Conservation (phyloP, 2,329 filamentous ascomycete species). For the Aureobasidium sp. region DNA sequence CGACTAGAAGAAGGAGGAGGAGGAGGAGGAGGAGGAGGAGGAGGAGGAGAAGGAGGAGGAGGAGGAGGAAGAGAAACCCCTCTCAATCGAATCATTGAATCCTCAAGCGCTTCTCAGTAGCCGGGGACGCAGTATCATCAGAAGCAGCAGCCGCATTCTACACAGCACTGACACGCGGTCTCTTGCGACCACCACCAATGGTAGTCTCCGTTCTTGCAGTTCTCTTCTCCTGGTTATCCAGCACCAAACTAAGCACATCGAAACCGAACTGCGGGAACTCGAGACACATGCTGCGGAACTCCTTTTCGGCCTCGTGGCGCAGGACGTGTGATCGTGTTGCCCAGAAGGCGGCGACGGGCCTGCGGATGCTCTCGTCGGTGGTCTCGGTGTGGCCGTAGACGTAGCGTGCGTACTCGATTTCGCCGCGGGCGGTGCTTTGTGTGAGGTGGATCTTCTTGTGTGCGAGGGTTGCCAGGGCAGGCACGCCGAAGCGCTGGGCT, state of each 20-base stretch:
- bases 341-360: conserved; percentile 86
- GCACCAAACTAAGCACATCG: conserved; percentile 68
- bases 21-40: too few species aligned
- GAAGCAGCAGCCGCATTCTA: not conserved
- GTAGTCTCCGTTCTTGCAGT: conserved; percentile 27
- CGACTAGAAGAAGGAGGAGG: not conserved
- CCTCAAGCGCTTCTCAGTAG: not conserved
- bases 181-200: conserved; percentile 27
- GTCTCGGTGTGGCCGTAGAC: conserved; percentile 68
- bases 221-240: conserved; percentile 42
- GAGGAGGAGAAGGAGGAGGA: too few species aligned
- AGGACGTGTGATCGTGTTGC: conserved; percentile 70
- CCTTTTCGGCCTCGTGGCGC: conserved; percentile 74
- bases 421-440: conserved; percentile 76
- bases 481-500: conserved; percentile 63
- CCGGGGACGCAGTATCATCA: not conserved
- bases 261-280: conserved; percentile 89
- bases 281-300: conserved; percentile 77
- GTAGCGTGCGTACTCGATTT: conserved; percentile 86
- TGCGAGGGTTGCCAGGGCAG: conserved; percentile 62
- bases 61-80: too few species aligned
- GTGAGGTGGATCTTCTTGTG: conserved; percentile 89
- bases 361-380: conserved; percentile 65
- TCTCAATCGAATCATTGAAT: not conserved
- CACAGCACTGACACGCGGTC: conserved; percentile 24